Conservation (phyloP, 164 flowering plant species). For the Aristolochia californica region DNA sequence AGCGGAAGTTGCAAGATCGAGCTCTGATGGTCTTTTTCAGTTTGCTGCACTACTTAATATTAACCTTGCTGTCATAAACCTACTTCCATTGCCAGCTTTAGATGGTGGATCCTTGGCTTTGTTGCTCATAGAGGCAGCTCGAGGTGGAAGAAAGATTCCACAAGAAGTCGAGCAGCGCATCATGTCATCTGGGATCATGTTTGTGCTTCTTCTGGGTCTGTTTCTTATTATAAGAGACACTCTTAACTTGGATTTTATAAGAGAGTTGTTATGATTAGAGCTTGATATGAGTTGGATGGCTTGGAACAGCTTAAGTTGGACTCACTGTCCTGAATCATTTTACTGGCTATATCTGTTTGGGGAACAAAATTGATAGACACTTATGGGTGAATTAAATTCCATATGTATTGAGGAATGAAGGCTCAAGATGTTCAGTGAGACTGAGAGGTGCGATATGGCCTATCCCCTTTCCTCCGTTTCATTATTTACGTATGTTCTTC, state of each 20-base stretch:
- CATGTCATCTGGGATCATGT: constrained; percentile 85
- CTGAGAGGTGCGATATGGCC: too few relatives aligned
- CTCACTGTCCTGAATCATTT: too few relatives aligned
- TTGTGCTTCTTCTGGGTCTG: constrained; percentile 63
- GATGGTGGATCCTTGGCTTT: constrained; percentile 94
- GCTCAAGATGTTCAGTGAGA: too few relatives aligned
- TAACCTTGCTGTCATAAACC: constrained; percentile 88
- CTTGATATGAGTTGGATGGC: constrained; percentile 1
- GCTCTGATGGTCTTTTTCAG: constrained; percentile 77
- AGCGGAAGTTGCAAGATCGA: constrained; percentile 92
- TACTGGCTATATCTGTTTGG: too few relatives aligned
- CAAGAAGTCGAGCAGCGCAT: constrained; percentile 82
- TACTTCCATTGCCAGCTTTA: constrained; percentile 92
- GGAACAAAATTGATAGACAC: too few relatives aligned
- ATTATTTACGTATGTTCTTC: too few relatives aligned
- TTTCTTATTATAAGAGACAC: constrained; percentile 79
- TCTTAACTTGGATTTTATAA: constrained; percentile 79
- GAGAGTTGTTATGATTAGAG: constrained; percentile 53
- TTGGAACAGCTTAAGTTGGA: neutral
- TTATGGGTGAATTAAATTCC: too few relatives aligned
- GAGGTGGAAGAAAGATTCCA: constrained; percentile 93
- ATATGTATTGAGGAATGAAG: too few relatives aligned
- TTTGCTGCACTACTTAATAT: constrained; percentile 87
- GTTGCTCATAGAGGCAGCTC: constrained; percentile 71
- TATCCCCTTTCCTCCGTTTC: too few relatives aligned